phyloP scores from a whole-genome alignment of 23 red algal genomes.

The Gracilaria domingensis region DNA sequence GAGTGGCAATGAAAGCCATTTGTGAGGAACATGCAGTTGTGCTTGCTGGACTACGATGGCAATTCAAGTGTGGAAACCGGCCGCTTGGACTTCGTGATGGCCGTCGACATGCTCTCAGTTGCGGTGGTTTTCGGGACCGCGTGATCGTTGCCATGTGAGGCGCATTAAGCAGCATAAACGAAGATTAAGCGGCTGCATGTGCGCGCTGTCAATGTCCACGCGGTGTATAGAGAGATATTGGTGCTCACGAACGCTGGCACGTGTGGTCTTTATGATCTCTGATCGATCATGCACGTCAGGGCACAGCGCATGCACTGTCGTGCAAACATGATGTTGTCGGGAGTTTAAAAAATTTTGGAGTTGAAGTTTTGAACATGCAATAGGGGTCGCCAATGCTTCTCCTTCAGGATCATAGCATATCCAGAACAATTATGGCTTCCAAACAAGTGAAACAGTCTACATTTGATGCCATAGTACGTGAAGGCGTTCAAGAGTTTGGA shows the following conservation, averaged over 20 bases:
- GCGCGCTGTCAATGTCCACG: background rate
- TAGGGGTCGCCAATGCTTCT: too few relatives aligned
- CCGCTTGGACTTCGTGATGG: background rate
- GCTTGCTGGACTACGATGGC: background rate
- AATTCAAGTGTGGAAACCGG: background rate
- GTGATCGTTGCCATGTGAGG: background rate
- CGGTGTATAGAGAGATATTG: background rate
- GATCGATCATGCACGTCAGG: too few relatives aligned
- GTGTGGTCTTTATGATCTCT: too few relatives aligned
- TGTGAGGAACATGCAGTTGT: background rate
- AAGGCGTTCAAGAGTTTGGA: slow-evolving; percentile 63
- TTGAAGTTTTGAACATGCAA: too few relatives aligned
- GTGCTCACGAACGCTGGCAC: background rate
- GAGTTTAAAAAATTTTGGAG: too few relatives aligned
- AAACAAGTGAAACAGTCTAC: slow-evolving; percentile 66
- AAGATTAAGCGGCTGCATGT: background rate
- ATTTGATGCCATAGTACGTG: slow-evolving; percentile 67
- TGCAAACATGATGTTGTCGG: too few relatives aligned
- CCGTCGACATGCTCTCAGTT: background rate
- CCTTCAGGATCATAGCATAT: background rate
- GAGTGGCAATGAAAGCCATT: slow-evolving; percentile 29
- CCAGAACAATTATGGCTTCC: slow-evolving; percentile 9
- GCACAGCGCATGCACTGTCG: too few relatives aligned
- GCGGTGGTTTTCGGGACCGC: background rate
- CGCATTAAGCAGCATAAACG: background rate